Conservation (phyloP, 148 eudicot genomes). For the Rhododendron simsii region DNA sequence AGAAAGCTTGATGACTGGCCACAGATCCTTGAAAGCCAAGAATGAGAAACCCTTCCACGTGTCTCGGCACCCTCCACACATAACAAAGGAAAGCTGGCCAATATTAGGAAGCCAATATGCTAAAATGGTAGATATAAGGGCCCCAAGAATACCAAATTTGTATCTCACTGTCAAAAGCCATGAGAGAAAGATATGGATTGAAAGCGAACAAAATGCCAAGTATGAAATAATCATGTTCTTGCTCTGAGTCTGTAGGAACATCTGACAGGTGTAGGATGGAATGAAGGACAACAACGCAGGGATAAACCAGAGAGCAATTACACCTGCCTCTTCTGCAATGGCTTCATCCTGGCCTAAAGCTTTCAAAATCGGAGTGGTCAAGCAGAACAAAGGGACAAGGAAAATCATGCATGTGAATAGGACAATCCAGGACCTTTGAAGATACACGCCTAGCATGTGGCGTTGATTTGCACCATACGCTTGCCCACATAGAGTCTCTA, state of each 20-base stretch:
- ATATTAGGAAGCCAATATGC: conserved; percentile 30
- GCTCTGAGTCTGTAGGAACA: conserved; percentile 9
- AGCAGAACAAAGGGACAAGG: neutral
- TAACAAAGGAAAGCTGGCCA: too few species aligned
- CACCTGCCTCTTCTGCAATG: conserved; percentile 1
- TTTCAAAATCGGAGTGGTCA: neutral
- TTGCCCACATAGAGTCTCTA: conserved; percentile 45
- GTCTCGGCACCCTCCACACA: conserved; percentile 30
- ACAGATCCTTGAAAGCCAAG: conserved; percentile 29
- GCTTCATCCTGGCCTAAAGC: conserved; percentile 11
- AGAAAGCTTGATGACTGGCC: conserved; percentile 30
- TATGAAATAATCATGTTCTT: conserved; percentile 10
- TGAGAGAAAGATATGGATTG: conserved; percentile 23
- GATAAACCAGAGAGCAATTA: neutral
- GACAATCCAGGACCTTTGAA: conserved; percentile 22
- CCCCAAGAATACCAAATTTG: conserved; percentile 30
- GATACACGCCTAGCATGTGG: conserved; percentile 31
- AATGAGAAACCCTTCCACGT: conserved; percentile 39
- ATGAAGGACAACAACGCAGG: conserved; percentile 4
- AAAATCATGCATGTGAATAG: neutral
- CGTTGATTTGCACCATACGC: conserved; percentile 34
- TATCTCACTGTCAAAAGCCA: conserved; percentile 32
- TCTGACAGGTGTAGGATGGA: conserved; percentile 6
- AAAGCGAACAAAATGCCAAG: conserved; percentile 9
- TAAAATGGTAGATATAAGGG: conserved; percentile 21